Base-by-base conservation (phyloP, 1,139 yeast species). In the Geotrichum phurueaensis region DNA sequence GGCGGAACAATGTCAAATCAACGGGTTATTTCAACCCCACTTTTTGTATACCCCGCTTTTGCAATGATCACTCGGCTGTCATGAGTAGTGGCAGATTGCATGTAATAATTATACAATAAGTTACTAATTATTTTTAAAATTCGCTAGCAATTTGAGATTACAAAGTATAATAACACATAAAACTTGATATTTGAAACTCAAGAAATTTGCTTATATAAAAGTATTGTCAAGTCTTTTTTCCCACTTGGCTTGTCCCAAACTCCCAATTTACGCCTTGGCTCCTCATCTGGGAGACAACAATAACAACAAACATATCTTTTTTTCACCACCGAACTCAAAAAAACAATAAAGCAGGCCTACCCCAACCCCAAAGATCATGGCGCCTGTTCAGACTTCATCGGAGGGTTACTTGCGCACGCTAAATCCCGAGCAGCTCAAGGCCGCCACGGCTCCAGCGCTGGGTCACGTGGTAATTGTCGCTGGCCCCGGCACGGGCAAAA, bases 401-500 rank as follows among this genome's bases (percentile, higher is more conserved):
- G 47, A 5, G n/a, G 47, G n/a, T 10, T 39, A 39, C 7, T 22
- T 39, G 47, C 18, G 20, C 18, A 39, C 13, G 10, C 77, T 90
- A 62, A 90, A 90, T 68, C 70, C 67, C 0, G 79, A 79, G 45
- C 97, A 90, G 71, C 67, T 66, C 10, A 66, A 72, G 58, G 96
- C 96, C 0, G 94, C 86, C 1, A 76, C 80, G 1, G 78, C 84
- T 2, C 81, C 86, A 0, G 68, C 76, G 1, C 69, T 74, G 23
- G 83, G 84, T 0, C 79, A 81, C 31, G 75, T 90, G 50, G 96
- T 89, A 70, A 84, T 92, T 33, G 79, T 91, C 43, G 97, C 97
- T 0, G 97, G 97, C 0, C 97, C 97, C 0, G 97, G 98, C 1
- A 87, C 85, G 1, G 81, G 81, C 4, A 88, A 91, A 71, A 91